Evolutionary conservation across 345 rosid species (phyloP).

Genomic region (Chamaenerion angustifolium): DNA sequence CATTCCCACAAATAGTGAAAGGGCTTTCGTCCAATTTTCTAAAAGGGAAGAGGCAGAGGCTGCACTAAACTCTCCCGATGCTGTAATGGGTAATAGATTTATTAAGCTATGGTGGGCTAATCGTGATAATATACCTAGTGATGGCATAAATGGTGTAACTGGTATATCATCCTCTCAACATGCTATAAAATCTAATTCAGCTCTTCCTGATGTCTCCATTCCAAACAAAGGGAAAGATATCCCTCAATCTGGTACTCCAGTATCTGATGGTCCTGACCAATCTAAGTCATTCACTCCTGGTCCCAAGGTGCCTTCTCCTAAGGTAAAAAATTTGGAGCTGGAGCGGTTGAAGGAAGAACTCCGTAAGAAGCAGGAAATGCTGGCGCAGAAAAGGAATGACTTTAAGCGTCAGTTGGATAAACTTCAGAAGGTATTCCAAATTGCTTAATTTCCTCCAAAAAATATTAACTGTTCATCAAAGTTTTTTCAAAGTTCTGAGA

Average conservation of each 20-base stretch:
- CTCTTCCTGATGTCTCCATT: constrained; percentile 20
- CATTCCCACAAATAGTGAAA: constrained; percentile 57
- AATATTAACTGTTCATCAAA: too few species aligned
- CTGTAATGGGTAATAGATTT: constrained; percentile 96
- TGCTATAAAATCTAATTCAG: constrained; percentile 23
- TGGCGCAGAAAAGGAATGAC: constrained; percentile 76
- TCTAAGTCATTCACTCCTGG: constrained; percentile 24
- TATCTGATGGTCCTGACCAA: constrained; percentile 37
- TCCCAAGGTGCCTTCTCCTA: constrained; percentile 43
- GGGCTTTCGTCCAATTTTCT: constrained; percentile 92
- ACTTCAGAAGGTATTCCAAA: constrained; percentile 28
- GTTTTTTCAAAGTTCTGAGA: too few species aligned
- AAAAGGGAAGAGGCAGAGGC: constrained; percentile 91
- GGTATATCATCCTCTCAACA: constrained; percentile 25
- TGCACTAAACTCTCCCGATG: constrained; percentile 91
- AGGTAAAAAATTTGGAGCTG: constrained; percentile 63
- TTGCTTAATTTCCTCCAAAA: too few species aligned
- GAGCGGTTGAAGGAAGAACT: constrained; percentile 80
- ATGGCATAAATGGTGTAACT: constrained; percentile 28
- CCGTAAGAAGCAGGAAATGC: constrained; percentile 77
- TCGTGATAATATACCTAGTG: constrained; percentile 67
- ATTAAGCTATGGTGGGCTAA: constrained; percentile 98
- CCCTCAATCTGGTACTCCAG: constrained; percentile 23
- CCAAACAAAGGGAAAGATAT: constrained; percentile 35
- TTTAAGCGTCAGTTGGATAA: constrained; percentile 58